These are phyloP conservation scores for Gynochthodes officinalis DNA, from an alignment of 257 asterid genomes.

Conservation along the genomic window DNA sequence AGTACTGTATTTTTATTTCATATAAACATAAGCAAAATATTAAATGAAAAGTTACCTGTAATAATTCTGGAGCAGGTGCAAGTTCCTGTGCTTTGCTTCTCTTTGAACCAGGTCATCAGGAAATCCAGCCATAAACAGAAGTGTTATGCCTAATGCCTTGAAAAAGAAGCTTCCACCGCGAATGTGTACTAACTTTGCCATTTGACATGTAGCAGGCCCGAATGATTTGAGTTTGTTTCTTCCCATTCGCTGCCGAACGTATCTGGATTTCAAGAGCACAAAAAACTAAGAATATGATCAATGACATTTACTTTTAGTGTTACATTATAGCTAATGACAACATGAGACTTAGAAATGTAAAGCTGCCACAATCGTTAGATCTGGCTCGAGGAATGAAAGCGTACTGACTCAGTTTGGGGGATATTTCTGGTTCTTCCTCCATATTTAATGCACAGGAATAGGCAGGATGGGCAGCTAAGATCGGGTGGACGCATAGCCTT, in stretches of 20 bases:
- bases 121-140: constrained; percentile 34
- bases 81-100: constrained; percentile 30
- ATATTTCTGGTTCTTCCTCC: constrained; percentile 37
- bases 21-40: neutral
- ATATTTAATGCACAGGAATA: constrained; percentile 34
- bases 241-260: constrained; percentile 33
- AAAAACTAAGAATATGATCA: too few species aligned
- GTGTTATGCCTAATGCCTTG: constrained; percentile 33
- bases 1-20: neutral
- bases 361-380: too few species aligned
- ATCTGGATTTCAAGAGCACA: constrained; percentile 14
- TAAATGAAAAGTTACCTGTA: constrained; percentile 18
- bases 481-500: constrained; percentile 29
- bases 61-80: constrained; percentile 30
- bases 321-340: too few species aligned
- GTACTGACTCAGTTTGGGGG: constrained; percentile 29
- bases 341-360: too few species aligned
- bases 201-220: constrained; percentile 26
- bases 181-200: constrained; percentile 30
- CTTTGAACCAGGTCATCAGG: constrained; percentile 27
- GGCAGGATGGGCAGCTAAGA: constrained; percentile 24
- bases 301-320: too few species aligned
- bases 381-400: too few species aligned
- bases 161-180: constrained; percentile 33
- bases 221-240: constrained; percentile 34